Base-by-base conservation (phyloP, 2,329 filamentous ascomycete species). In the Fusarium scirpi region DNA sequence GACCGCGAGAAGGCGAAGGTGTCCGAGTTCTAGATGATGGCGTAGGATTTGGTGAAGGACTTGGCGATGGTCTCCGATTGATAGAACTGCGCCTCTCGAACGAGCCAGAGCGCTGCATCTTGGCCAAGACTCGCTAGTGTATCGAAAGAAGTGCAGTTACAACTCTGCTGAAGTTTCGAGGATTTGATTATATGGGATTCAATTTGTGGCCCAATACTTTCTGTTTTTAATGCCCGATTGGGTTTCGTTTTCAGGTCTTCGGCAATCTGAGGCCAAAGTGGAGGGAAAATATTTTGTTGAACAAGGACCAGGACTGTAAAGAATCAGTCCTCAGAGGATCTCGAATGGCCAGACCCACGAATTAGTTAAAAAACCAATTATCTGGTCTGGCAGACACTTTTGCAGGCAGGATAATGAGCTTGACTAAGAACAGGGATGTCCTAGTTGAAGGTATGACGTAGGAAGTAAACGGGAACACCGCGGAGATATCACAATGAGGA, bases 61-160 rank as follows among this genome's bases (percentile, higher is more conserved):
- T 62, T 61, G 62, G 30, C 44, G 55, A 51, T 51, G 16, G 51
- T 41, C 63, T 56, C 51, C 55, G 54, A 41, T 49, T 41, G 58
- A 54, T 47, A 34, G 72, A 71, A 15, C 72, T 70, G 49, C 69
- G 70, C 34, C 72, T 59, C 49, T 66, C 63, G 13, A 66, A 66
- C 40, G 72, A 75, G 45, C 58, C 72, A 25, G 70, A 70, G 20
- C 66, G 70, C 30, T 72, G 44, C 68, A 70, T 71, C 44, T 41
- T 62, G 48, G 56, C 56, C 62, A 62, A 67, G 63, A 67, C 62
- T 65, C 44, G 57, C 62, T 53, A 49, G 41, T 30, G 22, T 41
- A 20, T n/a, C 40, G 40, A 30, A 25, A 32, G n/a, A 55, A 55
- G 30, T 48, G 24, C 13, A 43, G 8, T 25, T 41, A 22, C 16